These are phyloP conservation scores for Bombardia bombarda DNA, from an alignment of 495 filamentous ascomycete genomes.

Conservation along the genomic window DNA sequence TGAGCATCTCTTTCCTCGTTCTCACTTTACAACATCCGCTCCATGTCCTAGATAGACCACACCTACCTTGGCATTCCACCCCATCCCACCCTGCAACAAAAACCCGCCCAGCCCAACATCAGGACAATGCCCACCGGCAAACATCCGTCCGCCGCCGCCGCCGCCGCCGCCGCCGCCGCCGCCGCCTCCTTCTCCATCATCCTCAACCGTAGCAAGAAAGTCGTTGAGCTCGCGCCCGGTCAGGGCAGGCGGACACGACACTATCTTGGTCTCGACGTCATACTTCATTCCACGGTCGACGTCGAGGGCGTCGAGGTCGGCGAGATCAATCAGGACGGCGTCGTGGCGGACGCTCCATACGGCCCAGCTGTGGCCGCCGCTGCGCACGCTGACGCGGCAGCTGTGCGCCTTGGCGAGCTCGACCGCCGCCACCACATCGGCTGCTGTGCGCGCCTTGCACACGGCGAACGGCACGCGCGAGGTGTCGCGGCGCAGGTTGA, in stretches of 20 bases:
- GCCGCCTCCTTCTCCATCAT: too few relatives aligned
- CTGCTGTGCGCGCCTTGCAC: slow-evolving; percentile 27
- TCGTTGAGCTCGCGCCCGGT: slow-evolving; percentile 38
- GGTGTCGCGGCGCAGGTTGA: slow-evolving; percentile 23
- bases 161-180: too few relatives aligned
- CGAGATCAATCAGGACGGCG: slow-evolving; percentile 40
- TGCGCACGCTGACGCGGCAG: slow-evolving; percentile 39
- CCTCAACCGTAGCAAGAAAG: slow-evolving; percentile 14
- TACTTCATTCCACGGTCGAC: slow-evolving; percentile 24
- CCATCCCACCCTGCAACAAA: slow-evolving; percentile 48
- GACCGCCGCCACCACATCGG: slow-evolving; percentile 38
- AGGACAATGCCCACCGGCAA: slow-evolving; percentile 47
- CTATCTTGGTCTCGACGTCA: slow-evolving; percentile 24
- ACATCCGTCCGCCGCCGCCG: slow-evolving; percentile 35
- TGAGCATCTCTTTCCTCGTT: not conserved
- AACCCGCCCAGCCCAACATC: slow-evolving; percentile 51
- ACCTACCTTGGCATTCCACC: slow-evolving; percentile 44
- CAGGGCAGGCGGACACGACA: slow-evolving; percentile 33
- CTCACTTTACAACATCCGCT: too few relatives aligned
- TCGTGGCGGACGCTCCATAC: slow-evolving; percentile 44
- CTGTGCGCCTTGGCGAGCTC: slow-evolving; percentile 31
- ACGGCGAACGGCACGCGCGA: slow-evolving; percentile 37
- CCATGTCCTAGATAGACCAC: too few relatives aligned
- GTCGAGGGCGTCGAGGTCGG: slow-evolving; percentile 3
- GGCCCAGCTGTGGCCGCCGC: slow-evolving; percentile 48